Evolutionary conservation across 2,329 filamentous ascomycete genomes (phyloP).

Genomic region (Penicillium sp.): DNA sequence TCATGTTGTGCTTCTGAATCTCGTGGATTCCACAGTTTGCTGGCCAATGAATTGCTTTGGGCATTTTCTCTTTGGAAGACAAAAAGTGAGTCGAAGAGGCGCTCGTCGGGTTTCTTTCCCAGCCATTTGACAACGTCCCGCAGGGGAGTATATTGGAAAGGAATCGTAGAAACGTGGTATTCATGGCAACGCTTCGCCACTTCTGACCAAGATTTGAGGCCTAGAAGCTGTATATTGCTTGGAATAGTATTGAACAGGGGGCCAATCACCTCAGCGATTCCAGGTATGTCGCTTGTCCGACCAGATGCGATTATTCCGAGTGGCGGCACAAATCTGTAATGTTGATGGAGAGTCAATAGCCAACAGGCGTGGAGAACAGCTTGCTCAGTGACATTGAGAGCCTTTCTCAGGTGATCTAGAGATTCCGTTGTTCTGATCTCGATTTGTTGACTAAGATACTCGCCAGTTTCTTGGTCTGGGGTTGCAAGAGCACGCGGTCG

Average conservation of each 20-base stretch:
- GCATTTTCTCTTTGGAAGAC: constrained; percentile 65
- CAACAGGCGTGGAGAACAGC: constrained; percentile 74
- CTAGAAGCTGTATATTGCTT: constrained; percentile 54
- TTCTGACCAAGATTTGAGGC: constrained; percentile 55
- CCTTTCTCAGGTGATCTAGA: constrained; percentile 55
- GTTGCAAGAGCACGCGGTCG: constrained; percentile 17
- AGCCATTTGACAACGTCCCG: constrained; percentile 80
- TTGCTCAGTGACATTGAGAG: constrained; percentile 72
- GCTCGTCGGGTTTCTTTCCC: constrained; percentile 51
- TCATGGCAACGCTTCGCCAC: constrained; percentile 65
- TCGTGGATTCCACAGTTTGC: constrained; percentile 54
- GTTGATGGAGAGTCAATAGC: constrained; percentile 59
- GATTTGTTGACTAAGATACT: constrained; percentile 17
- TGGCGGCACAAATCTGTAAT: constrained; percentile 50
- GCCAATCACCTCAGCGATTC: constrained; percentile 66
- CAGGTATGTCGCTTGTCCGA: constrained; percentile 63
- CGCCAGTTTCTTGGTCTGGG: constrained; percentile 10
- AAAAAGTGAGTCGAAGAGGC: constrained; percentile 77
- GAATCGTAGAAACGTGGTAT: constrained; percentile 65
- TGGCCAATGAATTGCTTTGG: constrained; percentile 19
- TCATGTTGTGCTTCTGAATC: constrained; percentile 56
- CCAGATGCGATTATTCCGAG: constrained; percentile 79
- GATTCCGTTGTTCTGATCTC: constrained; percentile 36
- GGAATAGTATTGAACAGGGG: constrained; percentile 90
- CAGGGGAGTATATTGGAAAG: constrained; percentile 75